Percentiles rank a stretch among this genome's conserved stretches.
These are phyloP conservation scores for Byssoonygena ceratinophila DNA, from an alignment of 2,329 filamentous ascomycete genomes.

Conservation along the genomic window DNA sequence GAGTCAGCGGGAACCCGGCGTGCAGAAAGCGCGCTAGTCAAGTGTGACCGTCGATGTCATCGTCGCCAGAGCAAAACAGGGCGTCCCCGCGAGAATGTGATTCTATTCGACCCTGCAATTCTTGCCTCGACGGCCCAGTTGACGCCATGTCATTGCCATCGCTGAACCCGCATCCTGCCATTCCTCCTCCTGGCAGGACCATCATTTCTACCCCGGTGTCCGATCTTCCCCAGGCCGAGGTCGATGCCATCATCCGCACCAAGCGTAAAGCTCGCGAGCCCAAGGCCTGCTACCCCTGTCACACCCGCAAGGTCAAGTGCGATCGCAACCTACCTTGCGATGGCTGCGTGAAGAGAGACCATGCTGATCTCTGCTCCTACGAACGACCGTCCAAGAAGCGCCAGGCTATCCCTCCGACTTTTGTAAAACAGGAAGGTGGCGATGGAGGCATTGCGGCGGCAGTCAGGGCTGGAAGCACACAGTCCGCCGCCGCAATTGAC, in stretches of 20 bases:
- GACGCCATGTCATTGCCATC: conserved; percentile 10
- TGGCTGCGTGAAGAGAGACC: conserved; percentile 41
- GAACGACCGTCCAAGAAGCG: conserved; percentile 40
- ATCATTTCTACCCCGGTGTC: conserved; percentile 21
- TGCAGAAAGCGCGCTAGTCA: not conserved
- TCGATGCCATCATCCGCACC: conserved; percentile 40
- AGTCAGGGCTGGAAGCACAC: conserved; percentile 1
- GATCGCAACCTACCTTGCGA: conserved; percentile 41
- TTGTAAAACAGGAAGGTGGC: conserved; percentile 10
- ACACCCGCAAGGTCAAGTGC: conserved; percentile 41
- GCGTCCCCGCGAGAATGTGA: not conserved
- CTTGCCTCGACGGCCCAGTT: not conserved
- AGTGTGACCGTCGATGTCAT: not conserved
- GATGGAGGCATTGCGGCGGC: conserved; percentile 8
- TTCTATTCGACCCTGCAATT: not conserved
- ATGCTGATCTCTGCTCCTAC: conserved; percentile 41
- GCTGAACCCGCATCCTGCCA: not conserved
- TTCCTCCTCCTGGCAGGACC: not conserved
- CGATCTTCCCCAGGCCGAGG: conserved; percentile 37
- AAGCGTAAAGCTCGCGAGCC: conserved; percentile 41
- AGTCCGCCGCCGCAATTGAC: conserved; percentile 6
- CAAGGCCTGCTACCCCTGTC: conserved; percentile 39
- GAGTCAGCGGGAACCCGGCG: not conserved
- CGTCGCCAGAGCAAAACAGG: not conserved
- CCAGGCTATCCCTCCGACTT: conserved; percentile 21